Evolutionary conservation across 345 rosid genomes (phyloP), one percentile per base, ranked within the genome.

Genomic region (Adansonia digitata): DNA sequence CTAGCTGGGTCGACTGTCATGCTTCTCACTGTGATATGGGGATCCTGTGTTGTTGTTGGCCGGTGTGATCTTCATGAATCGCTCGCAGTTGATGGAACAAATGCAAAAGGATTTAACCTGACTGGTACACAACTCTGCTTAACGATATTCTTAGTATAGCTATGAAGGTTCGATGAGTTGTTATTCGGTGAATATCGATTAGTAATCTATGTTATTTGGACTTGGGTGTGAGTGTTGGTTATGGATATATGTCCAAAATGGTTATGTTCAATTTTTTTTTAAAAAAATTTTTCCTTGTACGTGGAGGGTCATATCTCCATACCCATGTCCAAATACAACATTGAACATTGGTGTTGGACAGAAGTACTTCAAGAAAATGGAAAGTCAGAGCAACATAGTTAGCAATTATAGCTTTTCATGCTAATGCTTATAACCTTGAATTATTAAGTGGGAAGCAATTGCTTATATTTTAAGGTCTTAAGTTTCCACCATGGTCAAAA

Each of bases 1-100:
- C 81, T 92, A 24, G 97, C 98, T 71, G 98, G 97, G 20, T 92
- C 97, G 18, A 94, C 97, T 1, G 94, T 94, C 72, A 87, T 94
- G 90, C 96, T 94, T 53, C 82, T 89, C 55, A 94, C 98, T 5
- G 81, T 90, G 7, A 87, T 92, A 60, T 94, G 97, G 97, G 98
- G 97, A 74, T 84, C 93, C 34, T 90, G 98, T 74, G 81, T 90
- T 17, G 53, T 90, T 15, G 87, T 87, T 77, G 98, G 97, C 78
- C 89, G 89, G 77, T 86, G 92, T 72, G 97, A 94, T 71, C 78
- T 90, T 83, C 76, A 73, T 5, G 82, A 82, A 63, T 40, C 85
- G 0, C 72, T 83, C 55, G 92, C 92, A 37, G 64, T 84, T 0
- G 88, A 93, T 82, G 85, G 86, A 49, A 82, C 77, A 59, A 82